Base-by-base conservation (phyloP, 768 basidiomycete species). In the Leccinum ochraceum region DNA sequence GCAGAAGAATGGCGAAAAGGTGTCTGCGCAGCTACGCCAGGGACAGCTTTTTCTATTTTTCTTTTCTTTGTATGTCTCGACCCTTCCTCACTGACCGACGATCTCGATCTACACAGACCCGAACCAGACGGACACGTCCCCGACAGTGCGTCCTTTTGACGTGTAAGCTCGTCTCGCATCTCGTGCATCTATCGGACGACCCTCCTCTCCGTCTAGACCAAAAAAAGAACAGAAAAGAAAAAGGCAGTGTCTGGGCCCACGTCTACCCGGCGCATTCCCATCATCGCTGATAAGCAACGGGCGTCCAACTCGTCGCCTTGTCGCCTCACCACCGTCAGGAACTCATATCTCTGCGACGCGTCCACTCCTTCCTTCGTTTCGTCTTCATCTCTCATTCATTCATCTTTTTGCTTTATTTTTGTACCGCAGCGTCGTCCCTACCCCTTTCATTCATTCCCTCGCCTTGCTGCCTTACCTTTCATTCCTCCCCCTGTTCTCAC, bases 211-310 rank as follows among this genome's bases (percentile, higher is more conserved):
- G 44, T 20, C 20, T 46, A 46, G 20, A 46, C 44, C 57, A 17
- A 26, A 44, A 37, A 14, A n/a, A 14, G 37, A 46, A 39, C 56
- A 56, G 30, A 17, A 30, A 14, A 51, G 17, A 6, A 60, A 53
- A 53, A 22, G n/a, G 54, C 59, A 69, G 58, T 53, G 44, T 58
- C 46, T 58, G 48, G 11, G 56, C 46, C 37, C 56, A 66, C 56
- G 48, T 50, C 49, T 48, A 28, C 52, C 44, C 14, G 44, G 39
- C 42, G 26, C 52, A 53, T 56, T 44, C n/a, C 10, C 42, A 58
- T 60, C 57, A 20, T 53, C 32, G 20, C 11, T 13, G 62, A 69
- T 67, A 61, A 57, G 53, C 30, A 46, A 42, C 37, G 24, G 16
- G 5, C 54, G 24, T 46, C 48, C 17, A 26, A 24, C 36, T 13